Evolutionary conservation across 495 filamentous ascomycete species (phyloP).

Genomic region (Podospora pseudoanserina): DNA sequence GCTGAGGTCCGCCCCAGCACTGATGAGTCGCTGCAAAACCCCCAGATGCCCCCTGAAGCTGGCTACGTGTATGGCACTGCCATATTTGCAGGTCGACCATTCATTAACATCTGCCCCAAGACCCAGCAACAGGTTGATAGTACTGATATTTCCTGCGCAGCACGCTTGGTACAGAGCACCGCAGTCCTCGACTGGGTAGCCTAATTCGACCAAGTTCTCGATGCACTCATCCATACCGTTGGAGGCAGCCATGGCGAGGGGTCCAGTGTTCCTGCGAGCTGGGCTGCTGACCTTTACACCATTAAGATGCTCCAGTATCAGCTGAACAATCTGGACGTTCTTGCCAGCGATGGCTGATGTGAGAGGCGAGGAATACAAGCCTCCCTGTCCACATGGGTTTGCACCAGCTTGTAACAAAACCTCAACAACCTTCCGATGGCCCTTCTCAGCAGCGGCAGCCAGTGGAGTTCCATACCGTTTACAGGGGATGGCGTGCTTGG

Average conservation of each 20-base stretch:
- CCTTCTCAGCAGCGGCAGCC: constrained; percentile 13
- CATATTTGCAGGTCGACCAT: neutral
- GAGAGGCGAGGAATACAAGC: constrained; percentile 16
- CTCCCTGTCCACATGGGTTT: constrained; percentile 13
- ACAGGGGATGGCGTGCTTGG: constrained; percentile 13
- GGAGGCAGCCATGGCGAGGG: neutral
- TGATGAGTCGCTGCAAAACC: neutral
- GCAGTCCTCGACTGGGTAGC: neutral
- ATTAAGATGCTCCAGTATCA: neutral
- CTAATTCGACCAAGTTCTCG: neutral
- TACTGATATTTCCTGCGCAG: neutral
- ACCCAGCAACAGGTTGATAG: neutral
- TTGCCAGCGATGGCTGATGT: constrained; percentile 16
- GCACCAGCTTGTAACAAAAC: constrained; percentile 14
- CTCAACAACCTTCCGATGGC: constrained; percentile 3
- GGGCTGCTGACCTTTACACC: neutral
- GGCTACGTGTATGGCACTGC: neutral
- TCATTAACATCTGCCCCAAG: neutral
- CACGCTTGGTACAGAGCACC: neutral
- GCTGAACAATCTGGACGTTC: neutral
- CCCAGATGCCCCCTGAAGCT: neutral
- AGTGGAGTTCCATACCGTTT: constrained; percentile 20
- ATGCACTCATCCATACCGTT: neutral
- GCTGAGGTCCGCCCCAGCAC: neutral
- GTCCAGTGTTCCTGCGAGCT: neutral